Evolutionary conservation across 345 rosid genomes (phyloP).

Genomic region (Bruguiera parviflora): DNA sequence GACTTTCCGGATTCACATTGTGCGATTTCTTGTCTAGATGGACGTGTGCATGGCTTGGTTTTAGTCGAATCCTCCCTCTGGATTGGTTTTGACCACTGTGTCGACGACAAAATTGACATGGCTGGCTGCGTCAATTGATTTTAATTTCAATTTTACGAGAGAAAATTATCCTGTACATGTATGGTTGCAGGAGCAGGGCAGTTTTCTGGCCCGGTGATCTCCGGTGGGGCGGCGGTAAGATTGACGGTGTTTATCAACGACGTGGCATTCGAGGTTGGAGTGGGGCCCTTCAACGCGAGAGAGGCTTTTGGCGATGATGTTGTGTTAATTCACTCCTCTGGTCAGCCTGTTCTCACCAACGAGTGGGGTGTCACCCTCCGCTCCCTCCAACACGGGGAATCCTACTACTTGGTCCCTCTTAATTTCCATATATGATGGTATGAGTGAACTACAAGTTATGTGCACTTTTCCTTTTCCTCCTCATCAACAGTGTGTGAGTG

Average conservation of each 20-base stretch:
- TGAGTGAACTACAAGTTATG: background rate
- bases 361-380: slow-evolving; percentile 80
- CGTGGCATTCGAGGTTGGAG: slow-evolving; percentile 66
- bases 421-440: slow-evolving; percentile 7
- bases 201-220: slow-evolving; percentile 2
- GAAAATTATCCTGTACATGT: slow-evolving; percentile 3
- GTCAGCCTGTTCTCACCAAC: slow-evolving; percentile 75
- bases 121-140: background rate
- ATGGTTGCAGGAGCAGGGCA: slow-evolving; percentile 32
- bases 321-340: slow-evolving; percentile 62
- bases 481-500: too few relatives aligned
- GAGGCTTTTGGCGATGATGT: slow-evolving; percentile 88
- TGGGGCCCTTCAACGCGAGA: slow-evolving; percentile 72
- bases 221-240: slow-evolving; percentile 24
- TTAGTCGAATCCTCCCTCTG: background rate
- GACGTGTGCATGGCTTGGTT: slow-evolving; percentile 47
- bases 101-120: background rate
- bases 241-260: slow-evolving; percentile 82
- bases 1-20: slow-evolving; percentile 18
- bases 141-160: background rate
- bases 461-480: too few relatives aligned
- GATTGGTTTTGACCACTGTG: slow-evolving; percentile 20
- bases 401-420: slow-evolving; percentile 62
- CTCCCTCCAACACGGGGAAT: slow-evolving; percentile 80
- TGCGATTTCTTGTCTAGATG: slow-evolving; percentile 24